Evolutionary conservation across 106 monocot genomes (phyloP).

Genomic region (Dioscorea zingiberensis): DNA sequence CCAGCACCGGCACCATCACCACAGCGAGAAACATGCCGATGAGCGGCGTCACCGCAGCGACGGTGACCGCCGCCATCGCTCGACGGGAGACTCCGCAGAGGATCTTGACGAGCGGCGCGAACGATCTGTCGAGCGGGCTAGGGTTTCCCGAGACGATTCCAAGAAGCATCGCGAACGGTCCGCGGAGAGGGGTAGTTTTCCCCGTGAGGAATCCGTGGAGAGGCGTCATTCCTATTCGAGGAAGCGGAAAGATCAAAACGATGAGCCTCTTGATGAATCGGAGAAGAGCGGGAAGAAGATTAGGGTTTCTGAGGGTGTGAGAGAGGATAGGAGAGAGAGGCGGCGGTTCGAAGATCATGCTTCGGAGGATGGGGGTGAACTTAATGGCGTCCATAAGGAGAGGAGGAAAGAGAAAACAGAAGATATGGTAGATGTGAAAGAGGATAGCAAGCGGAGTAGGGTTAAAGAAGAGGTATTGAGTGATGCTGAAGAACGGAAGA

Average conservation of each 20-base stretch:
- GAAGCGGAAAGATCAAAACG: conserved; percentile 60
- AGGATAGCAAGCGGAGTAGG: neutral
- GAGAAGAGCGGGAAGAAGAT: conserved; percentile 26
- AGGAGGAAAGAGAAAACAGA: conserved; percentile 11
- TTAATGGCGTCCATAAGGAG: conserved; percentile 21
- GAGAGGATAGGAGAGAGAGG: conserved; percentile 34
- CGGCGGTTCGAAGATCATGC: conserved; percentile 24
- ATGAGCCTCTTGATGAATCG: conserved; percentile 12
- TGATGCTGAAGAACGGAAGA: conserved; percentile 12
- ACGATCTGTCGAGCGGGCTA: conserved; percentile 7
- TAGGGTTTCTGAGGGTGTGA: conserved; percentile 35
- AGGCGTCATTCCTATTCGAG: conserved; percentile 16
- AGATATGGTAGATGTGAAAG: conserved; percentile 1
- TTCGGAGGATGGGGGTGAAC: conserved; percentile 6
- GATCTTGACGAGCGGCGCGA: conserved; percentile 1
- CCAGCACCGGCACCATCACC: conserved; percentile 16
- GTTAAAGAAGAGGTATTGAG: neutral
- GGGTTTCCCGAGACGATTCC: conserved; percentile 9
- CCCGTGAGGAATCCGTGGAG: conserved; percentile 22
- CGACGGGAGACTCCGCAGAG: neutral
- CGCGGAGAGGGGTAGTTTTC: neutral
- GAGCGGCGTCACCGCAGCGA: conserved; percentile 11
- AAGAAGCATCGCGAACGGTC: neutral
- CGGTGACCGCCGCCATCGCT: conserved; percentile 2
- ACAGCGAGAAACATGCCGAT: conserved; percentile 1